Evolutionary conservation across 495 filamentous ascomycete genomes (phyloP), one percentile per base, ranked within the genome.

Genomic region (Diplogelasinospora grovesii): DNA sequence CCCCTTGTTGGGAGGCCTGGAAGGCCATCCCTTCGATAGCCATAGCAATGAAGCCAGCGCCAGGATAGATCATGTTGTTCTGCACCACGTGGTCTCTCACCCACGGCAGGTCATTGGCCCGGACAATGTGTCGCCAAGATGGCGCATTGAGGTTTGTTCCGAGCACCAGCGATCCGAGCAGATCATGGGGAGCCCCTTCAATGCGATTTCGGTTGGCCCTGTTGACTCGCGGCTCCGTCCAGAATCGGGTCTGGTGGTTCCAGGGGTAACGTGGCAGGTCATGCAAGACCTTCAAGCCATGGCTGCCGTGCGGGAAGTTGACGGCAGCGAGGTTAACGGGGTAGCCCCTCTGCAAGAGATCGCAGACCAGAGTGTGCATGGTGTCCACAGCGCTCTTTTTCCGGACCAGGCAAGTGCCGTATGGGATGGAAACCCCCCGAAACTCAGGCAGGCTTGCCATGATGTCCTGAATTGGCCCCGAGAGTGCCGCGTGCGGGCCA

Each of bases 391-490:
- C 62, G 19, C 55, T 54, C 23, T 61, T 41, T 7, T 56, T 57
- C 11, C 67, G 52, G 15, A 54, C 28, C 35, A 71, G 19, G 27
- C 36, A 53, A 27, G 41, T 55, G 5, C 31, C 38, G 24, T 59
- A 63, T 0, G 50, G 22, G 10, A 69, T 55, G n/a, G 1, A 24
- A 19, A 37, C 20, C 4, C 37, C 46, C 9, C 44, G 43, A 29
- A 59, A 52, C 31, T 54, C 39, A 5, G 41, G 46, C 29, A 50
- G 31, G 6, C 23, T 43, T n/a, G n/a, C n/a, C 27, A 78, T 34
- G 13, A 73, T 78, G 32, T 79, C 64, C n/a, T 65, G 63, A 11
- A 76, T 54, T 0, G 79, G 77, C 0, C 72, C 71, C 14, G 63
- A 59, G 0, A 86, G 59, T 0, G 79, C 57, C 0, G 57, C 36